Base-by-base conservation (phyloP, 2,329 filamentous ascomycete genomes). In the Biscogniauxia marginata region DNA sequence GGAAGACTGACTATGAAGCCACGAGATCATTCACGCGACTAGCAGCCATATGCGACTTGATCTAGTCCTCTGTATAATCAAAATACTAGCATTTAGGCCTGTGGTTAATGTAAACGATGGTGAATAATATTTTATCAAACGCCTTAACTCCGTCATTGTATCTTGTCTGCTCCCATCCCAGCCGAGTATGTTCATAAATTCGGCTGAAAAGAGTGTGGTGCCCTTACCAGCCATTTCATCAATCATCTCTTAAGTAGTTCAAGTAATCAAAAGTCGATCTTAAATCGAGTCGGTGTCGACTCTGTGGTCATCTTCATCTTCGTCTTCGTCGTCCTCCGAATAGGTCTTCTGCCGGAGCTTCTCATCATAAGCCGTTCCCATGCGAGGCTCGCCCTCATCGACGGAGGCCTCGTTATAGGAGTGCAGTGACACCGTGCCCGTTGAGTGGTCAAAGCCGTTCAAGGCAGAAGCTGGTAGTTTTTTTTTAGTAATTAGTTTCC, bases 381-480 rank as follows among this genome's bases (percentile, higher is more conserved):
- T 82, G 48, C 75, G 74, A 0, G 79, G 80, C 6, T 79, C 78
- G 2, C 80, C 86, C 56, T 91, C 88, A 63, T 91, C 89, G 0
- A 81, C 77, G 1, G 78, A 70, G 0, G 80, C 80, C 62, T 91
- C 87, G 58, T 91, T 91, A 80, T 87, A 95, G 1, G 84, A 84
- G 69, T 96, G 91, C 18, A 93, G 71, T 0, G 88, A 88, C 60
- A 89, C 91, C 1, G 90, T 93, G 11, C 90, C 90, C 16, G 84
- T 79, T 0, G 85, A 81, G 71, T 88, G 85, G 49, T 86, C 87
- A 74, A 85, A 89, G 20, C 90, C 90, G 63, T 93, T 93, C 87
- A 90, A 91, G 0, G 87, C 85, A 7, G 91, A 95, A 43, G 91
- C 91, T 90, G 60, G n/a, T n/a, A n/a, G n/a, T n/a, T n/a, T n/a